phyloP scores from a whole-genome alignment of 2,329 filamentous ascomycete species.

The Cryphonectria parasitica region DNA sequence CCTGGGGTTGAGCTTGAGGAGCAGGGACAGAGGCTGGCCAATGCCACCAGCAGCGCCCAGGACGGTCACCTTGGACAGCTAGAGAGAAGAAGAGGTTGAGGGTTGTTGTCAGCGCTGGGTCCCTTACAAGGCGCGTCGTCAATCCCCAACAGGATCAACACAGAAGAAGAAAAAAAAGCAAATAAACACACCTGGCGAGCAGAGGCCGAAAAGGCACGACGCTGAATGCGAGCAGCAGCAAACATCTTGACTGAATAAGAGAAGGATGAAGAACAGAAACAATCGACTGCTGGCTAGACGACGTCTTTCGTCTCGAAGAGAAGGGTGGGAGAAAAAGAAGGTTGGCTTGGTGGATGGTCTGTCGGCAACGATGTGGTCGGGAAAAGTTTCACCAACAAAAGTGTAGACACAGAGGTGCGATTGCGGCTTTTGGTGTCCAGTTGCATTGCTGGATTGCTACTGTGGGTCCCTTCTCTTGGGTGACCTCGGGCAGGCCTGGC shows the following conservation, averaged over 20 bases:
- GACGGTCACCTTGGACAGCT: constrained; percentile 97
- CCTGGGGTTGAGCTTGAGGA: constrained; percentile 97
- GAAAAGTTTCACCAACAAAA: constrained; percentile 4
- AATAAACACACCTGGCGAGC: constrained; percentile 65
- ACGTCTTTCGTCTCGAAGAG: neutral
- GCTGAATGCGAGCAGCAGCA: constrained; percentile 70
- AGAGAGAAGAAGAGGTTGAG: constrained; percentile 17
- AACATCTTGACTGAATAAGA: constrained; percentile 66
- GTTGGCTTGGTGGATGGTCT: neutral
- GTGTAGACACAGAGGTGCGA: neutral
- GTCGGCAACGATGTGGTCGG: neutral
- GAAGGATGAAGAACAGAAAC: constrained; percentile 17
- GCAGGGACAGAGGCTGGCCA: constrained; percentile 94
- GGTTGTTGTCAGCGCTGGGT: neutral
- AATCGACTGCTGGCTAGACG: neutral
- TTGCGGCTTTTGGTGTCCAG: constrained; percentile 14
- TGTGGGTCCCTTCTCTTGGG: neutral
- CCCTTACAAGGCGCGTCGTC: neutral
- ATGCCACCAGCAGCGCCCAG: constrained; percentile 97
- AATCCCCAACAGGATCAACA: neutral
- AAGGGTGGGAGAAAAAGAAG: neutral
- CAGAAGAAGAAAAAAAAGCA: neutral
- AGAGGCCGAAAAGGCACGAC: constrained; percentile 80
- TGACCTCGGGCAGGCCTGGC: constrained; percentile 5
- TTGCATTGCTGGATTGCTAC: constrained; percentile 8